These are phyloP conservation scores for Ophiostoma piceae DNA, from an alignment of 2,329 filamentous ascomycete species.

Conservation along the genomic window DNA sequence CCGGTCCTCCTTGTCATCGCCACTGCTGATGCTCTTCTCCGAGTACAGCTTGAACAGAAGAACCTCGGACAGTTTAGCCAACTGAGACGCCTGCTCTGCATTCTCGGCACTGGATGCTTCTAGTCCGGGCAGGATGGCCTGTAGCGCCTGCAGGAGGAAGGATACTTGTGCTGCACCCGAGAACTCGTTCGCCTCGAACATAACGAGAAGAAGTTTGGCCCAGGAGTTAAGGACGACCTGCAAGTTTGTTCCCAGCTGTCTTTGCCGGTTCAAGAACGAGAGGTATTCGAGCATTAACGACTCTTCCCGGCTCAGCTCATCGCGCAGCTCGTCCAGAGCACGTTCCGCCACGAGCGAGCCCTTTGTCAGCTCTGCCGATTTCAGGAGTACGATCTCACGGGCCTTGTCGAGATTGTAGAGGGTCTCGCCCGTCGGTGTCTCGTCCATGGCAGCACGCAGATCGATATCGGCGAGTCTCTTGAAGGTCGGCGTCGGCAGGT, in stretches of 20 bases:
- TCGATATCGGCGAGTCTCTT: slow-evolving; percentile 62
- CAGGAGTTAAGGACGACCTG: slow-evolving; percentile 72
- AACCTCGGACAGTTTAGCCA: slow-evolving; percentile 70
- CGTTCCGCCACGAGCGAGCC: not conserved
- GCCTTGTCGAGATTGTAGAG: slow-evolving; percentile 67
- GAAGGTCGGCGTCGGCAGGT: slow-evolving; percentile 48
- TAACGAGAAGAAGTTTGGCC: slow-evolving; percentile 77
- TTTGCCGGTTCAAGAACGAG: slow-evolving; percentile 57
- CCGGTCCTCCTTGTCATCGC: slow-evolving; percentile 41
- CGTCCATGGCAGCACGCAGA: slow-evolving; percentile 58
- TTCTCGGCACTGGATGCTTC: slow-evolving; percentile 69
- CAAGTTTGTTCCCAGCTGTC: slow-evolving; percentile 52
- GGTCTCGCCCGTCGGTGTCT: slow-evolving; percentile 47
- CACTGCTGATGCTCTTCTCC: slow-evolving; percentile 27
- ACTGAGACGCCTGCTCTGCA: slow-evolving; percentile 63
- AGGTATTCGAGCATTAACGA: slow-evolving; percentile 56
- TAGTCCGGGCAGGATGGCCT: slow-evolving; percentile 81
- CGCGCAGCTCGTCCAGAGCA: slow-evolving; percentile 40
- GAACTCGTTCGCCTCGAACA: slow-evolving; percentile 77
- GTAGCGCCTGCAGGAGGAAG: slow-evolving; percentile 79
- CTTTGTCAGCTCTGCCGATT: slow-evolving; percentile 55
- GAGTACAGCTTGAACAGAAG: slow-evolving; percentile 68
- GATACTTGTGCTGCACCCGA: slow-evolving; percentile 64
- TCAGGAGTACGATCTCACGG: slow-evolving; percentile 67
- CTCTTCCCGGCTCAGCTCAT: slow-evolving; percentile 54